Conservation (phyloP, 305 asterid species). For the Nicotiana rustica region DNA sequence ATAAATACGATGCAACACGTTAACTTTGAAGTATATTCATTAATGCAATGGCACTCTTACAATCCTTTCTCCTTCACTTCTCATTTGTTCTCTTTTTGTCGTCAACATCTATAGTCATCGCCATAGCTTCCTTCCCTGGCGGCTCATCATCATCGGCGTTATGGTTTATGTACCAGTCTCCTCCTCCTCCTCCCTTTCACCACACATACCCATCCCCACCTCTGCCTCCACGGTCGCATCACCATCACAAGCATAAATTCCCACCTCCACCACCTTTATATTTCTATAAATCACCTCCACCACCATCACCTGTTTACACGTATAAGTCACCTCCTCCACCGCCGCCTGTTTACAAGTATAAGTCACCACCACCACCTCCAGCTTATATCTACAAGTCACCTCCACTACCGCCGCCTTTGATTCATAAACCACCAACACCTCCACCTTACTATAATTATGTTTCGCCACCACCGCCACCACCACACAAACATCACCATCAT, state of each 20-base stretch:
- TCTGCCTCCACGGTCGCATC: neutral
- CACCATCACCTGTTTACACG: neutral
- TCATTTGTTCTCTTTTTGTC: neutral
- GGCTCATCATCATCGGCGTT: neutral
- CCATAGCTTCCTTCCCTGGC: neutral
- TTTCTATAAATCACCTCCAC: neutral
- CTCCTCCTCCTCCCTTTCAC: slow-evolving; percentile 11
- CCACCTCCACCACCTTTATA: neutral
- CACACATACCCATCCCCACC: neutral
- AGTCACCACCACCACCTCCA: neutral
- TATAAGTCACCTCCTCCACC: neutral
- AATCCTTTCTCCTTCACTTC: neutral
- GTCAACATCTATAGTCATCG: neutral
- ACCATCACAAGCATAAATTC: slow-evolving; percentile 7
- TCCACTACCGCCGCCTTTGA: neutral
- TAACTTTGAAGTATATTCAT: neutral
- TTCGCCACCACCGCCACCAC: neutral
- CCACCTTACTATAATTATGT: neutral
- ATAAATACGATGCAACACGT: neutral
- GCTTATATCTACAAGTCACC: neutral
- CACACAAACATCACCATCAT: neutral
- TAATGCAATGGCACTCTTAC: neutral
- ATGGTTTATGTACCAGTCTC: neutral
- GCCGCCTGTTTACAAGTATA: neutral
- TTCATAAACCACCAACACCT: too few species aligned